A percentile compares a stretch with the other conserved stretches of the same genome.
Evolutionary conservation across 257 asterid species (phyloP).

Genomic region (Paraleonurus japonicus): DNA sequence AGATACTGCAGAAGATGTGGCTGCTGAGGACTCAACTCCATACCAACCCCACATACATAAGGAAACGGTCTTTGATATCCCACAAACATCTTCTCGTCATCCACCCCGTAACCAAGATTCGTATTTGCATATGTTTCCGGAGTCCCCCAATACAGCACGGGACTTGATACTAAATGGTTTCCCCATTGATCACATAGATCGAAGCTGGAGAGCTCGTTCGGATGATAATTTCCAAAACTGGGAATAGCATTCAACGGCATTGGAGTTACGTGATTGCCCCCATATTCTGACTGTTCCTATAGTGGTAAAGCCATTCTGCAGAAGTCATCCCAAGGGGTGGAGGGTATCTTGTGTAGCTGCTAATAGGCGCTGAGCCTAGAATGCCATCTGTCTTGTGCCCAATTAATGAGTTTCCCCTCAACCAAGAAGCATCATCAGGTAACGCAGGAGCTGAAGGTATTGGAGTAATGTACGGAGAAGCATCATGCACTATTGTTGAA

Average conservation of each 20-base stretch:
- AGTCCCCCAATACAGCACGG: slow-evolving; percentile 48
- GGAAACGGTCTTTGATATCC: slow-evolving; percentile 62
- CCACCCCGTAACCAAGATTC: slow-evolving; percentile 38
- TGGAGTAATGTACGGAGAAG: slow-evolving; percentile 53
- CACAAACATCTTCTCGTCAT: slow-evolving; percentile 35
- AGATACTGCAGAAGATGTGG: slow-evolving; percentile 62
- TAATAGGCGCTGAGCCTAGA: slow-evolving; percentile 68
- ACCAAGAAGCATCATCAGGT: slow-evolving; percentile 69
- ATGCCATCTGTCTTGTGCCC: slow-evolving; percentile 55
- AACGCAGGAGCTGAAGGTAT: slow-evolving; percentile 83
- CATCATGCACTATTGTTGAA: slow-evolving; percentile 34
- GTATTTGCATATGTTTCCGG: slow-evolving; percentile 45
- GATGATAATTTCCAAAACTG: slow-evolving; percentile 30
- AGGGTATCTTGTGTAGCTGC: slow-evolving; percentile 46
- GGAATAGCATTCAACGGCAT: slow-evolving; percentile 41
- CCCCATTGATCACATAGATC: slow-evolving; percentile 78
- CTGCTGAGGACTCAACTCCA: slow-evolving; percentile 51
- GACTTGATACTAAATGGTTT: slow-evolving; percentile 49
- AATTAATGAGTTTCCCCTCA: slow-evolving; percentile 32
- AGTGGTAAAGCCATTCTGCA: slow-evolving; percentile 92
- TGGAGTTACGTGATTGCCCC: slow-evolving; percentile 39
- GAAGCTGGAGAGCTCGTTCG: slow-evolving; percentile 43
- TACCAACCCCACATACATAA: slow-evolving; percentile 47
- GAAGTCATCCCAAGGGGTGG: slow-evolving; percentile 77
- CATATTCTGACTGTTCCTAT: slow-evolving; percentile 63